Evolutionary conservation across 176 grass and related monocot genomes (phyloP).

Genomic region (Chloris gayana): DNA sequence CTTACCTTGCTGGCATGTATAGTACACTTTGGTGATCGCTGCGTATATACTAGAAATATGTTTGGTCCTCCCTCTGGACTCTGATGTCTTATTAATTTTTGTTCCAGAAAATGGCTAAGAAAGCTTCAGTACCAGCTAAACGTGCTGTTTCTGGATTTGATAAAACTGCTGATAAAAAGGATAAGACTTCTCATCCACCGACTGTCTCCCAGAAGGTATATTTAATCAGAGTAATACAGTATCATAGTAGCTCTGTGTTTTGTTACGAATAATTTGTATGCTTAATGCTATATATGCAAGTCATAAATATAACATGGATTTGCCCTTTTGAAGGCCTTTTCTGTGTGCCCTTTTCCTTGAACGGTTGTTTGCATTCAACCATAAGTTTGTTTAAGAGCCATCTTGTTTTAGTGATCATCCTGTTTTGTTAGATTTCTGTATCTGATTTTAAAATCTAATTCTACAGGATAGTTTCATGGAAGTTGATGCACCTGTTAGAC

Average conservation of each 20-base stretch:
- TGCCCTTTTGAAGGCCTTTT: slow-evolving; percentile 10
- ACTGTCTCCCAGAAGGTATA: slow-evolving; percentile 37
- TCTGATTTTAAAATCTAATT: slow-evolving; percentile 12
- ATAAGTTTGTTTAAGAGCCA: slow-evolving; percentile 2
- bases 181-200: slow-evolving; percentile 6
- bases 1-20: background rate
- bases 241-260: slow-evolving; percentile 16
- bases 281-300: background rate
- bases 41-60: background rate
- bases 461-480: slow-evolving; percentile 56
- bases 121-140: slow-evolving; percentile 46
- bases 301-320: background rate
- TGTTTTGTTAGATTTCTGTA: background rate
- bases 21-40: background rate
- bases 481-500: slow-evolving; percentile 46
- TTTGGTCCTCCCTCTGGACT: background rate
- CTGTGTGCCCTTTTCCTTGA: slow-evolving; percentile 19
- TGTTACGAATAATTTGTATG: background rate
- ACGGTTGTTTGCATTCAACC: slow-evolving; percentile 17
- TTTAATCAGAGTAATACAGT: slow-evolving; percentile 10
- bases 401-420: background rate
- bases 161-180: slow-evolving; percentile 43
- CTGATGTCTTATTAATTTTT: slow-evolving; percentile 24
- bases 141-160: slow-evolving; percentile 49
- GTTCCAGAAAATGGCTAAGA: slow-evolving; percentile 64